Percentiles rank a stretch among this genome's conserved stretches.
phyloP scores from a whole-genome alignment of 768 basidiomycete genomes.

The Panaeolus cyanescens region DNA sequence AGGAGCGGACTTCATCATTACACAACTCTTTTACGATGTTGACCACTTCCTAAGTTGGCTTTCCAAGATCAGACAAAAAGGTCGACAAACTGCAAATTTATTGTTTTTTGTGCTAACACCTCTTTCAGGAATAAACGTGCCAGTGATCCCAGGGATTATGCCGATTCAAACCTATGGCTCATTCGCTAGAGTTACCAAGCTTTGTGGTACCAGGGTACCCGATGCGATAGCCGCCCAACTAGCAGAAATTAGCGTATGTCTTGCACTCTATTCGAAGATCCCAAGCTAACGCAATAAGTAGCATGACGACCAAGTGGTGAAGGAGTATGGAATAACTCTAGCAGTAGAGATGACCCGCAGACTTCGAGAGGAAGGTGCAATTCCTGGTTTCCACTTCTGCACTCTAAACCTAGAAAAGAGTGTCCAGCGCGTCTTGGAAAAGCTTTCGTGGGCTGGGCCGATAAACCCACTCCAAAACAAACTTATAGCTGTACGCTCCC shows the following conservation, averaged over 20 bases:
- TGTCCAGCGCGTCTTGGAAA: conserved; percentile 82
- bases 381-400: conserved; percentile 88
- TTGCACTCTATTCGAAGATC: background rate
- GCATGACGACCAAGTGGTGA: conserved; percentile 93
- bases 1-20: conserved; percentile 94
- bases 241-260: conserved; percentile 72
- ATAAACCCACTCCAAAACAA: conserved; percentile 52
- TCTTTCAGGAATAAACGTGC: conserved; percentile 76
- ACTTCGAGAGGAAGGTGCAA: conserved; percentile 53
- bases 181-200: conserved; percentile 86
- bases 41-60: conserved; percentile 84
- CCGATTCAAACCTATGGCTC: conserved; percentile 97
- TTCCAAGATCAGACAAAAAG: conserved; percentile 66
- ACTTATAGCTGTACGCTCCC: conserved; percentile 62
- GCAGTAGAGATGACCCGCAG: conserved; percentile 78
- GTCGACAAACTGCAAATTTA: too few relatives aligned
- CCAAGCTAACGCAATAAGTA: conserved; percentile 27
- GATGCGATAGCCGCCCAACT: conserved; percentile 62
- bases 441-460: conserved; percentile 67
- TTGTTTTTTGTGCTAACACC: background rate
- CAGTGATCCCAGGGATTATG: conserved; percentile 96
- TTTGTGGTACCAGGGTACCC: conserved; percentile 84
- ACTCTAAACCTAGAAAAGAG: conserved; percentile 98
- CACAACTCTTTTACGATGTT: conserved; percentile 97
- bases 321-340: conserved; percentile 89